phyloP scores from a whole-genome alignment of 495 filamentous ascomycete genomes.

The Lichenothelia convexa region DNA sequence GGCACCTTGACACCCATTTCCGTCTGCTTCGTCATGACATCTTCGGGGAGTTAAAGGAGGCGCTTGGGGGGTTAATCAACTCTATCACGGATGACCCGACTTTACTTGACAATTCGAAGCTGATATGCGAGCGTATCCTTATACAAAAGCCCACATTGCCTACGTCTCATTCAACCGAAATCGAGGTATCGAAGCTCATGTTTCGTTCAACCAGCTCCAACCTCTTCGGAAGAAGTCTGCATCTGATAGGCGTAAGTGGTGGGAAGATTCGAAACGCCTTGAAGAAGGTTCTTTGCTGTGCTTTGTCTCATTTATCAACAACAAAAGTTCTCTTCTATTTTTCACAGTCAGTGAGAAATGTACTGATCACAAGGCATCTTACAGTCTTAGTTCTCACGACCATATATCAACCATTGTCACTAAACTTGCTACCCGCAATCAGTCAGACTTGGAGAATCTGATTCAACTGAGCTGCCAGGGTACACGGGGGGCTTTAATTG shows the following conservation, averaged over 20 bases:
- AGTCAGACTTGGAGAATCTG: not conserved
- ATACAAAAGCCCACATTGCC: slow-evolving; percentile 22
- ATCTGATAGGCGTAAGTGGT: slow-evolving; percentile 37
- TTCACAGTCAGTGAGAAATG: slow-evolving; percentile 26
- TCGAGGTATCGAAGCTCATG: slow-evolving; percentile 34
- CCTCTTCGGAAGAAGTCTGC: slow-evolving; percentile 13
- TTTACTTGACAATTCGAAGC: slow-evolving; percentile 9
- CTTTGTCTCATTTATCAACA: slow-evolving; percentile 31
- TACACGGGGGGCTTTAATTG: slow-evolving; percentile 29
- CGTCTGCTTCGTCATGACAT: slow-evolving; percentile 49
- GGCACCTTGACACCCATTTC: slow-evolving; percentile 53
- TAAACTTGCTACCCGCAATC: not conserved
- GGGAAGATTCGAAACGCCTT: slow-evolving; percentile 37
- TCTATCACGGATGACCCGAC: not conserved
- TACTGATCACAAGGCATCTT: not conserved
- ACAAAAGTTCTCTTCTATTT: slow-evolving; percentile 31
- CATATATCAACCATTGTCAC: no score
- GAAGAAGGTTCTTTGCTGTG: slow-evolving; percentile 40
- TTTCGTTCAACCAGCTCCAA: slow-evolving; percentile 37
- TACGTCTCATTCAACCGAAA: slow-evolving; percentile 26
- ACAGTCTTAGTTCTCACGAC: no score
- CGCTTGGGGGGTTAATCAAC: slow-evolving; percentile 25
- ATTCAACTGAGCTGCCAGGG: not conserved
- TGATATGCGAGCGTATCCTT: slow-evolving; percentile 23
- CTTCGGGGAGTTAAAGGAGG: slow-evolving; percentile 41